Conservation (phyloP, 805 yeast species). For the Phaffomyces opuntiae region DNA sequence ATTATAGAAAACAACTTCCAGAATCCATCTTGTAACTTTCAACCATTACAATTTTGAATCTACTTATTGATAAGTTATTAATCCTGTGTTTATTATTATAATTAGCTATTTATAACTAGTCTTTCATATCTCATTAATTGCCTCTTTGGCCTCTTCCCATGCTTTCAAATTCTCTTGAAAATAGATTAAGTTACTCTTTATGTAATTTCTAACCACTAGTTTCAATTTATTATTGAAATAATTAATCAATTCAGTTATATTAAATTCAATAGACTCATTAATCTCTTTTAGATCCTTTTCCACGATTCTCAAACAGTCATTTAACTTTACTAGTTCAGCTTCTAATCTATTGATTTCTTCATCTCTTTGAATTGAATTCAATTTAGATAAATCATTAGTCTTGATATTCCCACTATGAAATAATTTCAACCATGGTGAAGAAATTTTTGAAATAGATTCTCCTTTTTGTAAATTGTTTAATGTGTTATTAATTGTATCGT, state of each 20-base stretch:
- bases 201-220: constrained; percentile 24
- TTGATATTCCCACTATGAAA: constrained; percentile 14
- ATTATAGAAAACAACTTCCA: no score
- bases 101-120: no score
- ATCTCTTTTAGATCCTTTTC: constrained; percentile 31
- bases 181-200: constrained; percentile 29
- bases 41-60: no score
- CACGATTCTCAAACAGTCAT: constrained; percentile 32
- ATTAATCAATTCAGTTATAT: constrained; percentile 22
- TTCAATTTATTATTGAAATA: constrained; percentile 25
- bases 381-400: constrained; percentile 14
- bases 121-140: constrained; percentile 12
- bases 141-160: constrained; percentile 32
- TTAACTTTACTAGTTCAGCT: constrained; percentile 30
- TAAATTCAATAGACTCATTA: constrained; percentile 25
- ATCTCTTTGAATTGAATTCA: constrained; percentile 30
- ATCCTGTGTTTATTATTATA: no score
- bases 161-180: constrained; percentile 30
- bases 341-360: constrained; percentile 29
- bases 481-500: constrained; percentile 26
- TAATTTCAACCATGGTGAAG: constrained; percentile 21
- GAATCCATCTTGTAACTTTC: no score
- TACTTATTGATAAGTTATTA: no score
- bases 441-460: constrained; percentile 14
- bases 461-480: constrained; percentile 24